Evolutionary conservation across 352 stramenopile species (phyloP).

Genomic region (Globisporangium lucens): DNA sequence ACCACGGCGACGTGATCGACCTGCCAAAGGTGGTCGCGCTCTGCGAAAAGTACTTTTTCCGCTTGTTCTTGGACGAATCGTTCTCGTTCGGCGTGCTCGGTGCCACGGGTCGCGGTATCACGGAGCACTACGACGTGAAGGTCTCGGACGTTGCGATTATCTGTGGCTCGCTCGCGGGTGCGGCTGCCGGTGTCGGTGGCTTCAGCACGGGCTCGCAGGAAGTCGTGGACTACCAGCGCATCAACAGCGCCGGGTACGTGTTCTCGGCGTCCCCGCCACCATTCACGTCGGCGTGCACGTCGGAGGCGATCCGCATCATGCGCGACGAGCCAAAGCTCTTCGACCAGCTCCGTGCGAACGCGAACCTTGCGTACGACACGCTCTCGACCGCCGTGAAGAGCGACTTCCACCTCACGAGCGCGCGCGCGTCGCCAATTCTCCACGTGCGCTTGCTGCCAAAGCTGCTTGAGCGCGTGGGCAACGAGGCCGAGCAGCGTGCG

Average conservation of each 20-base stretch:
- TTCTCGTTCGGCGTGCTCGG: slow-evolving; percentile 96
- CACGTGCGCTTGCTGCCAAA: slow-evolving; percentile 59
- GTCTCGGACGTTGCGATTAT: slow-evolving; percentile 92
- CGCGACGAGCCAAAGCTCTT: slow-evolving; percentile 75
- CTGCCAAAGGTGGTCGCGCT: slow-evolving; percentile 93
- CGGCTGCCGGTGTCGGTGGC: slow-evolving; percentile 93
- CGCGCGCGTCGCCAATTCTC: slow-evolving; percentile 63
- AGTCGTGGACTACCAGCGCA: slow-evolving; percentile 97
- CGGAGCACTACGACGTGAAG: slow-evolving; percentile 77
- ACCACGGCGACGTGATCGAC: slow-evolving; percentile 94
- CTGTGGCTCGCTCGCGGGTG: slow-evolving; percentile 92
- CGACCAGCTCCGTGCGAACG: slow-evolving; percentile 58
- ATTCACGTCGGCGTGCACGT: slow-evolving; percentile 92
- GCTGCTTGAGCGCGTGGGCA: slow-evolving; percentile 32
- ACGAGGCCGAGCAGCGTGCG: slow-evolving; percentile 44
- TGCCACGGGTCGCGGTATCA: slow-evolving; percentile 77
- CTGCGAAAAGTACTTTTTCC: slow-evolving; percentile 88
- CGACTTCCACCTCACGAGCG: slow-evolving; percentile 54
- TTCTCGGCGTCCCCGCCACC: slow-evolving; percentile 97
- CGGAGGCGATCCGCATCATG: slow-evolving; percentile 86
- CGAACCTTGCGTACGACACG: slow-evolving; percentile 52
- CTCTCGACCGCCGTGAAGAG: slow-evolving; percentile 36
- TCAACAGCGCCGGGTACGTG: slow-evolving; percentile 97
- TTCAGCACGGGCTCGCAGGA: slow-evolving; percentile 96
- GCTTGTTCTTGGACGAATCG: slow-evolving; percentile 88